Base-by-base conservation (phyloP, 1,284 basidiomycete species). In the Apiotrichum mycotoxinovorans region DNA sequence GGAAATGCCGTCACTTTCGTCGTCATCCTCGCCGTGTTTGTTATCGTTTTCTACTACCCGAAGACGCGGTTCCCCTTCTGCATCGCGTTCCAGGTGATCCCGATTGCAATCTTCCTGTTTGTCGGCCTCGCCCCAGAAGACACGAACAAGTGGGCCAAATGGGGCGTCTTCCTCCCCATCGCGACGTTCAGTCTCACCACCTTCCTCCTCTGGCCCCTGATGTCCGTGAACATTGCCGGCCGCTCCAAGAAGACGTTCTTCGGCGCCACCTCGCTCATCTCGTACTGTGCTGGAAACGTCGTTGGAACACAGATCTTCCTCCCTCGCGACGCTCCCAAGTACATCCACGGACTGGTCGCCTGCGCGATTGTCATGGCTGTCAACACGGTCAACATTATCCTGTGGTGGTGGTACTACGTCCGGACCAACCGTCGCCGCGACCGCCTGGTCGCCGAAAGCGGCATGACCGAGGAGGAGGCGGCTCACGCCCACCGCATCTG, bases 241-340 rank as follows among this genome's bases (percentile, higher is more conserved):
- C 57, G 68, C 30, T 68, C 67, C 35, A 70, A 68, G 64, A 70
- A 70, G 61, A 57, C 61, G 5, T 67, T 64, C 50, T 51, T 64
- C 33, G 54, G 51, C 11, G 65, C 56, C 15, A 58, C 48, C 1
- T 50, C 22, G 2, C 51, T 65, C 18, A 58, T 68, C 51, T 60
- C 56, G 12, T 70, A 70, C 63, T 70, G 66, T 42, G 52, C 48
- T 4, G 68, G 68, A 14, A 70, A 65, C 56, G 44, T 65, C 25
- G 42, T 67, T 40, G 68, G 68, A 20, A 62, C 65, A 4, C 66
- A 68, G 46, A 63, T 65, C 35, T 67, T 68, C 61, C 47, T 62
- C 20, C 55, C 61, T 15, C 38, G 33, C n/a, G 66, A 68, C 25
- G 66, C 65, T 5, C 66, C 66, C 4, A 57, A 52, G 44, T 68